Base-by-base conservation (phyloP, 208 protist genomes). In the Crithidia bombi region DNA sequence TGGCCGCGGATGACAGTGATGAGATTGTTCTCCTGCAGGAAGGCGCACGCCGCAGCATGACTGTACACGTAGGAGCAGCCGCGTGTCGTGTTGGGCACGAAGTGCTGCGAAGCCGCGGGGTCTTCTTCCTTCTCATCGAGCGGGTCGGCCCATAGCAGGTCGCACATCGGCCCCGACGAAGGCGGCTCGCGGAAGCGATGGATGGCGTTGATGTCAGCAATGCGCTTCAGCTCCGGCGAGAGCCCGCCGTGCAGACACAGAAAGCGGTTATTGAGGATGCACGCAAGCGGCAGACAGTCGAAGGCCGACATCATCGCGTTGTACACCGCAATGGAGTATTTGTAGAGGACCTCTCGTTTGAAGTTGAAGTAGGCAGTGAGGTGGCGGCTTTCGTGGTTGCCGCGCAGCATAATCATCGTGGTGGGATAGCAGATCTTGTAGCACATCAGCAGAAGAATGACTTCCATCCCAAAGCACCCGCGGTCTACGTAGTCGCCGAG, bases 341-440 rank as follows among this genome's bases (percentile, higher is more conserved):
- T 98, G 79, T 94, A 92, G 73, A 88, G 65, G 36, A 95, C 96
- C 79, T 99, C 98, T 21, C 83, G 75, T 79, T 98, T 98, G 72
- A 98, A 99, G 59, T 98, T 99, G 72, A 99, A 99, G 76, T 98
- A 98, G 21, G 97, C 95, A 14, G 97, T 98, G 9, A 99, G 78
- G 66, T 99, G 97, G n/a, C 97, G 82, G 63, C 96, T 98, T 78
- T 99, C 98, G 75, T 99, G 98, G 81, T 99, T 99, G 41, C 98
- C 98, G 65, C 98, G 91, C 5, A 99, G 72, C 73, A 99, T 87
- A 25, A 94, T 87, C 65, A 99, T 91, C 0, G 81, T 89, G 14
- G 87, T 74, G 9, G 97, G 96, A 69, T 97, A 98, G 43, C 75
- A 70, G 47, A 98, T 90, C 73, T 99, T 99, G 63, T 97, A 92